Conservation (phyloP, 108 stramenopile genomes). For the Cyclostephanos invisitatus region DNA sequence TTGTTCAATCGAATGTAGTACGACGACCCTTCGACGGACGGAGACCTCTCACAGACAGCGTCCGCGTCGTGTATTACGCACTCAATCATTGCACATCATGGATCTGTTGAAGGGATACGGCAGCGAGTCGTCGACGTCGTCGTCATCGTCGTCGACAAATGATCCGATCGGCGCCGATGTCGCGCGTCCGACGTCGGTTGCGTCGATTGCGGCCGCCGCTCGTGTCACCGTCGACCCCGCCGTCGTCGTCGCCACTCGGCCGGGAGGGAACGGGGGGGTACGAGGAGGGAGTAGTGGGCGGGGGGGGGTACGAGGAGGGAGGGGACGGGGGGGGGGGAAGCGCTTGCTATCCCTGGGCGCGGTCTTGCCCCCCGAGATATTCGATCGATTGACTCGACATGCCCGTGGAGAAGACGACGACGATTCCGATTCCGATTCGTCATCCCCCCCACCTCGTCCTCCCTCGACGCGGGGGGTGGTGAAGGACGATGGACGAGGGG, state of each 20-base stretch:
- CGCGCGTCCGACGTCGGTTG: not conserved
- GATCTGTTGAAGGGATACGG: constrained; percentile 46
- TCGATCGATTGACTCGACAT: constrained; percentile 45
- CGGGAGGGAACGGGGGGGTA: not conserved
- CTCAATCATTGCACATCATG: constrained; percentile 17
- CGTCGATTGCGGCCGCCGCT: not conserved
- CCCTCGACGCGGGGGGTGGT: not conserved
- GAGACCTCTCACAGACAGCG: too few relatives aligned
- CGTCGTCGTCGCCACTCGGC: constrained; percentile 7
- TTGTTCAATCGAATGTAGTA: too few relatives aligned
- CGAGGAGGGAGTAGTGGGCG: not conserved
- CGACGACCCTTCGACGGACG: too few relatives aligned
- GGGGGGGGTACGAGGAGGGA: not conserved
- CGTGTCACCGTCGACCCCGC: not conserved
- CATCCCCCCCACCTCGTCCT: constrained; percentile 14
- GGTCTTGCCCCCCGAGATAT: constrained; percentile 49
- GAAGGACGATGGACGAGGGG: too few relatives aligned
- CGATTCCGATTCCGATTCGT: constrained; percentile 21
- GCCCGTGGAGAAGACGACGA: not conserved
- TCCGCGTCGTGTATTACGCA: too few relatives aligned
- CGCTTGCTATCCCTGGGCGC: constrained; percentile 43
- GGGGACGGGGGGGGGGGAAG: constrained; percentile 14
- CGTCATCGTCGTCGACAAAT: constrained; percentile 11
- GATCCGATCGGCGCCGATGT: not conserved
- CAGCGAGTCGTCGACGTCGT: constrained; percentile 24